phyloP scores from a whole-genome alignment of 2,329 filamentous ascomycete species.

The Alternaria sp. region DNA sequence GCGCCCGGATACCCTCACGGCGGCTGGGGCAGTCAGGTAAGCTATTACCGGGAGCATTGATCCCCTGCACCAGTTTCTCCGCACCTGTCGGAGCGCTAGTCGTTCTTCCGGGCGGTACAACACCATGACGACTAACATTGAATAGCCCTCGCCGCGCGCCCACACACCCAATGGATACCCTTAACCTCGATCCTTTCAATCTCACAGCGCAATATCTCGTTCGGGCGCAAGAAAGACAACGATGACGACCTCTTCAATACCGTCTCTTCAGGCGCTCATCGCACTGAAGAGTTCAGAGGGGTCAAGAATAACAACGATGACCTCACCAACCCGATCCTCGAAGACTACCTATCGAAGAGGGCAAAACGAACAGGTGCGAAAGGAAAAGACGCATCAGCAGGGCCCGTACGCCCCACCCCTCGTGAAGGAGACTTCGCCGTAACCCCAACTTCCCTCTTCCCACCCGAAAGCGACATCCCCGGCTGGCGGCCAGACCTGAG shows the following conservation, averaged over 20 bases:
- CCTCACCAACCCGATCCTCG: conserved; percentile 64
- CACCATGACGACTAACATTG: conserved; percentile 9
- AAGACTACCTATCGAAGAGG: conserved; percentile 56
- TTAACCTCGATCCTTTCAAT: conserved; percentile 19
- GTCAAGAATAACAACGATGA: conserved; percentile 19
- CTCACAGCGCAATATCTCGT: conserved; percentile 22
- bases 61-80: background rate
- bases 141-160: conserved; percentile 32
- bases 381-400: background rate
- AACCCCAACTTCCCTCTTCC: conserved; percentile 31
- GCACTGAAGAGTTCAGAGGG: too few relatives aligned
- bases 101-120: background rate
- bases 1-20: conserved; percentile 67
- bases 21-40: conserved; percentile 67
- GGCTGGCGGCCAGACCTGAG: conserved; percentile 28
- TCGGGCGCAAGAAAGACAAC: conserved; percentile 14
- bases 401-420: conserved; percentile 11
- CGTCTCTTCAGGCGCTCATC: too few relatives aligned
- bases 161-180: conserved; percentile 22
- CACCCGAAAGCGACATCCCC: conserved; percentile 32
- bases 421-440: conserved; percentile 26
- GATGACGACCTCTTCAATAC: conserved; percentile 23
- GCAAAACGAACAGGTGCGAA: conserved; percentile 10
- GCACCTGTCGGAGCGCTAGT: background rate
- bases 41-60: conserved; percentile 18